Evolutionary conservation across 1,139 yeast genomes (phyloP), one percentile per base, ranked within the genome.

Genomic region (Yamadazyma songkhlaensis): DNA sequence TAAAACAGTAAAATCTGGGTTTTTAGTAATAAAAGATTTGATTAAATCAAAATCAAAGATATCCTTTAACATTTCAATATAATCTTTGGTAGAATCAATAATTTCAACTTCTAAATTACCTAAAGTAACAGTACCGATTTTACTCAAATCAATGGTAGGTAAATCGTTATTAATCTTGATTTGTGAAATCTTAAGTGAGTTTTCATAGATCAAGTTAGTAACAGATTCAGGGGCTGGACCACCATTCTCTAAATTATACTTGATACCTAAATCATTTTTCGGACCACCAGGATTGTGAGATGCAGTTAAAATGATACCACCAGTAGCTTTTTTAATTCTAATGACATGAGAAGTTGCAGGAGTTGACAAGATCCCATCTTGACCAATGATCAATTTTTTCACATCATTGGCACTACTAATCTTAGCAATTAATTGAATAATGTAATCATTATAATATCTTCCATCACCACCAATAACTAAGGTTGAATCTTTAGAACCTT

Each of bases 271-370:
- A 59, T 92, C 98, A 46, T 87, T 81, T 26, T 74, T 66, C 43
- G 97, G 97, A 6, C 97, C 97, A 59, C 98, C 98, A n/a, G 98
- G 98, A 64, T 92, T 92, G 64, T 92, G 98, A 25, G 96, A 85
- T 3, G 98, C 98, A 14, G 98, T 92, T 55, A 92, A 73, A 47
- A 94, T 88, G 61, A 92, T 89, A 44, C 97, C 98, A 45, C 98
- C 98, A 7, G 97, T 90, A 45, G 88, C 86, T 40, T 72, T 59
- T 49, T 69, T 77, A 47, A 80, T 78, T 60, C 98, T 79, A 53
- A 92, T 92, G 41, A 92, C 72, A 59, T 89, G 90, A 13, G 96
- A 87, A 14, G 97, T 94, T 15, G 97, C 97, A 1, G 98, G 98
- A 4, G 98, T 92, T 12, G 96, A 86, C 40, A 92, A 72, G 43